Evolutionary conservation across 768 basidiomycete genomes (phyloP), one percentile per base, ranked within the genome.

Genomic region (Mrakia blollopis): DNA sequence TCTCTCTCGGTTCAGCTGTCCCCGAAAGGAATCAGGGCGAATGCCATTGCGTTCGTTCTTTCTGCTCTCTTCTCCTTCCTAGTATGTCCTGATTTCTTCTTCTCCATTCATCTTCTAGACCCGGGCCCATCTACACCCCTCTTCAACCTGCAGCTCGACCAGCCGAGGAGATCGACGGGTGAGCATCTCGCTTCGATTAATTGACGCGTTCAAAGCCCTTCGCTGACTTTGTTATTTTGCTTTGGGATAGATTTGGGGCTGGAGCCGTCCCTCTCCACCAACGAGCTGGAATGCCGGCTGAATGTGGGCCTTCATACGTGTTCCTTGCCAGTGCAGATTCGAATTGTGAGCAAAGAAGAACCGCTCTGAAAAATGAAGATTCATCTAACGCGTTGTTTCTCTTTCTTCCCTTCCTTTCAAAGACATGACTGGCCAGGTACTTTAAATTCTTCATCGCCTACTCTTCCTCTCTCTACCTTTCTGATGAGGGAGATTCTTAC

Each of bases 1-100:
- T 86, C 87, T 13, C 84, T 89, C 52, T 86, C 88, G 0, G 80
- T 84, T 44, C 87, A 89, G 70, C 83, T 89, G 30, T 86, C 86
- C 39, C 85, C 87, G 23, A 88, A 87, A 81, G 88, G 87, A 9
- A 88, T 90, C 74, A 84, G 88, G 76, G 89, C 88, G 70, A 88
- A 88, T 79, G 85, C 83, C 3, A 84, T 88, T n/a, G 84, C 70
- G n/a, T n/a, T n/a, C n/a, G n/a, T n/a, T n/a, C n/a, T n/a, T n/a
- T n/a, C n/a, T n/a, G n/a, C n/a, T n/a, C n/a, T n/a, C n/a, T n/a
- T n/a, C n/a, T n/a, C n/a, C n/a, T n/a, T n/a, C n/a, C n/a, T n/a
- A n/a, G n/a, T n/a, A n/a, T n/a, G n/a, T n/a, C n/a, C n/a, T n/a
- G n/a, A n/a, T n/a, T n/a, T n/a, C n/a, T n/a, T n/a, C n/a, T n/a